Evolutionary conservation across 371 early-diverging fungal species (phyloP), one percentile per base, ranked within the genome.

Genomic region (Apophysomyces elegans): DNA sequence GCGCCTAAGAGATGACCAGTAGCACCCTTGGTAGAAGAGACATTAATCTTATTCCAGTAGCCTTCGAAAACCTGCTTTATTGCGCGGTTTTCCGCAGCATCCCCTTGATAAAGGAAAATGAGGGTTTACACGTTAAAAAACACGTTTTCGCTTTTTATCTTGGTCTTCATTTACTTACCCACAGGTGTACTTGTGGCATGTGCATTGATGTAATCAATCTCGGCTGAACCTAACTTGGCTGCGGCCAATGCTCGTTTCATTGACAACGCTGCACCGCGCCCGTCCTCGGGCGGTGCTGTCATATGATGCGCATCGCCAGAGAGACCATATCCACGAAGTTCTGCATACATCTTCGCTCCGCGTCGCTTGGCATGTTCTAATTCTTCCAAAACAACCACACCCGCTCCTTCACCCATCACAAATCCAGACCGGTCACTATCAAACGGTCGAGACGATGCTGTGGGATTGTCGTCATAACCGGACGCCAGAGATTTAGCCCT

Each of bases 351-450:
- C 11, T 65, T 78, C 11, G 97, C 97, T 12, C 92, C 93, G 41
- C 98, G 86, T 39, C 76, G 72, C 60, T 78, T 88, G 3, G 98
- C 98, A 71, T 97, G 98, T 54, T 93, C 92, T 56, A 87, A 85
- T 66, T 96, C 96, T 80, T 95, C 98, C 39, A 98, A 81, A 0
- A 98, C 92, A n/a, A 98, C 81, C 5, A 94, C 81, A 1, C 94
- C 98, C 2, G 96, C 86, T 9, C 98, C 98, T 69, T 98, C 98
- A 6, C 96, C 95, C 65, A 98, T 94, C 1, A 97, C 98, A 74
- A 97, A 98, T 11, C 98, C 98, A 65, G 88, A 87, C 1, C 98
- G 85, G 56, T 88, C 87, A 9, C 60, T 68, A 74, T 97, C 97
- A 78, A 97, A 98, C 0, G 98, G 98, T 21, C 97, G 84, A 13